Evolutionary conservation across 2,329 filamentous ascomycete genomes (phyloP), one percentile per base, ranked within the genome.

Genomic region (Paracoccidioides brasiliensis): DNA sequence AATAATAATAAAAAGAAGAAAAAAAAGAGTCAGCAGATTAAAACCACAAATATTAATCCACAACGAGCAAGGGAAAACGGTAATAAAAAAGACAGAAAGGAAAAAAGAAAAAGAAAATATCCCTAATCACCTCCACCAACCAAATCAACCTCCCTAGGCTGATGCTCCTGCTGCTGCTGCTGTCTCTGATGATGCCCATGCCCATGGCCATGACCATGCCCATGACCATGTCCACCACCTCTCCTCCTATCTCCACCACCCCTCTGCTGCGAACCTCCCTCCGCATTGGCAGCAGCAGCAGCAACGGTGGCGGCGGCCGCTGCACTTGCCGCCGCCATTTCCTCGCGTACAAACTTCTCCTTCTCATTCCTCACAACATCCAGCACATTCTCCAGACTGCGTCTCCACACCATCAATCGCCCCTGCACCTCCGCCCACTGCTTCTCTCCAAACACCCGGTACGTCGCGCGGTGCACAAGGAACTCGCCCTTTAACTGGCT

Each of bases 371-470:
- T 82, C 62, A 97, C 80, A 48, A 93, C 88, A 55, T 78, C 76
- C 63, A 94, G 76, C 15, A 98, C 90, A 62, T 82, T 83, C 67
- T 82, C 80, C 65, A 97, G 77, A 64, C 88, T 91, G 64, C 82
- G 79, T 71, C 86, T 84, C 91, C 91, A 97, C 71, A 90, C 87
- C 74, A 95, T 90, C 66, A 98, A 77, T 59, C 91, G 81, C 60
- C 86, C 88, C 58, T 89, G 87, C 54, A 98, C 85, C 77, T 98
- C 91, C 64, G 87, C 83, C 90, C 94, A 98, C 77, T 98, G 93
- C 80, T 94, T 94, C 77, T 95, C 89, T 64, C 89, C 89, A 67
- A 98, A 98, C 55, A 96, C 90, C 59, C 93, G 85, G 80, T 97
- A 96, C 58, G 90, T 95, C 65, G 89, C 89, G 70, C 93, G 84